A percentile compares a stretch with the other conserved stretches of the same genome.
Conservation (phyloP, 352 stramenopile species). For the Globisporangium alternatum region DNA sequence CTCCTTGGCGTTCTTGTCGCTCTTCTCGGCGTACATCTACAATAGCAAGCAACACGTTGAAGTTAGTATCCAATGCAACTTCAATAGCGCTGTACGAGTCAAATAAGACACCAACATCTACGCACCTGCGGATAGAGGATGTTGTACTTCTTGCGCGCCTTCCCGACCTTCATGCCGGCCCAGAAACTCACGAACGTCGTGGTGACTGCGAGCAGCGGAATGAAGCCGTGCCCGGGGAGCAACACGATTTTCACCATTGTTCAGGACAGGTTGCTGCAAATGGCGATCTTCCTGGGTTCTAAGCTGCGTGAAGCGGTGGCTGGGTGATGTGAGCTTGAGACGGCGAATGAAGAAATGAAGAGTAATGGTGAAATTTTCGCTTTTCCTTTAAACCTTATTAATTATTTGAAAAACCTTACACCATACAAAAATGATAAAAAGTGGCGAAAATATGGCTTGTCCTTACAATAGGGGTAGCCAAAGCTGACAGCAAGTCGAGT, state of each 20-base stretch:
- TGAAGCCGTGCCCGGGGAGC: conserved; percentile 58
- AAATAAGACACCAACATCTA: not conserved
- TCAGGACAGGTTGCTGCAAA: not conserved
- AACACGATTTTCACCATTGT: conserved; percentile 37
- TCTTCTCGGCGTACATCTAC: conserved; percentile 87
- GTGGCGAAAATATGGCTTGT: too few species aligned
- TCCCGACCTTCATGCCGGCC: conserved; percentile 53
- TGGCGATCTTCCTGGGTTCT: not conserved
- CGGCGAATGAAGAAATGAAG: not conserved
- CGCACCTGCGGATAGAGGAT: conserved; percentile 55
- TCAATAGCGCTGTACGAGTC: too few species aligned
- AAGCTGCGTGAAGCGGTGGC: not conserved
- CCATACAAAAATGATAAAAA: too few species aligned
- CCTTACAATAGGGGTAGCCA: not conserved
- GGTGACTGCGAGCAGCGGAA: conserved; percentile 55
- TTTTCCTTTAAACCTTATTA: too few species aligned
- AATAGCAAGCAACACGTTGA: not conserved
- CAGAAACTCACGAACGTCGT: conserved; percentile 53
- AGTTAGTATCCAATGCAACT: too few species aligned
- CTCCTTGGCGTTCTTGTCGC: conserved; percentile 83
- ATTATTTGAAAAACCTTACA: too few species aligned
- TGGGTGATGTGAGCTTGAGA: not conserved
- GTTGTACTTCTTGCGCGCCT: conserved; percentile 62
- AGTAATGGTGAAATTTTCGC: too few species aligned
- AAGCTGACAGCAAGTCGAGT: not conserved